These are phyloP conservation scores for Exophiala mesophila DNA, from an alignment of 2,329 filamentous ascomycete genomes.

Conservation along the genomic window DNA sequence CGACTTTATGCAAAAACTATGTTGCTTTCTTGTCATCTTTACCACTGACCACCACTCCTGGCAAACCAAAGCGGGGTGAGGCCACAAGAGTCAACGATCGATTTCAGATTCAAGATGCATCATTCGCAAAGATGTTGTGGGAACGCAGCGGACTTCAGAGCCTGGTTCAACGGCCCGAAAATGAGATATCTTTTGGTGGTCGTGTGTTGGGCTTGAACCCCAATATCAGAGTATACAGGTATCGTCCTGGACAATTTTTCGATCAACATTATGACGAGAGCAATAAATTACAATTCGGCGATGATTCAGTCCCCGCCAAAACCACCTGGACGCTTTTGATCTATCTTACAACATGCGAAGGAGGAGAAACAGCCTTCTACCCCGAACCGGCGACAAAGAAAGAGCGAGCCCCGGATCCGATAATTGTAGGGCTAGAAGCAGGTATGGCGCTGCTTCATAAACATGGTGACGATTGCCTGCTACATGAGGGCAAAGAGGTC, in stretches of 20 bases:
- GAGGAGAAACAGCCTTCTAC: conserved; percentile 91
- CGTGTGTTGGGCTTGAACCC: conserved; percentile 78
- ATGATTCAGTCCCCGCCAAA: conserved; percentile 48
- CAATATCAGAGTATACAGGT: conserved; percentile 86
- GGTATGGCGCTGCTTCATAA: conserved; percentile 82
- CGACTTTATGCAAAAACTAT: conserved; percentile 69
- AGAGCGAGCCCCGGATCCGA: conserved; percentile 45
- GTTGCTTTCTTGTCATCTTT: conserved; percentile 66
- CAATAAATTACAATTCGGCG: conserved; percentile 62
- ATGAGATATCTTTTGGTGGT: conserved; percentile 63
- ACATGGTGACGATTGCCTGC: conserved; percentile 81
- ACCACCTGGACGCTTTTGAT: conserved; percentile 91
- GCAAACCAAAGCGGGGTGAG: conserved; percentile 71
- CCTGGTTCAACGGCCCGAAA: conserved; percentile 40
- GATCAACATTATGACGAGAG: conserved; percentile 91
- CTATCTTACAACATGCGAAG: conserved; percentile 78
- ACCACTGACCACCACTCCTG: conserved; percentile 71
- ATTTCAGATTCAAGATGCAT: conserved; percentile 71
- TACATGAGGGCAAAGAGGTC: conserved; percentile 83
- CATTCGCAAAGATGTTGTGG: conserved; percentile 74
- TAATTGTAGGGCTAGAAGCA: conserved; percentile 70
- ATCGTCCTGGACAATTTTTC: conserved; percentile 81
- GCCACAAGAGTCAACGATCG: conserved; percentile 85
- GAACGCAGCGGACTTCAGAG: conserved; percentile 67
- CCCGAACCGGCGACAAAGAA: conserved; percentile 53